Base-by-base conservation (phyloP, 768 basidiomycete species). In the Boletus sp. region DNA sequence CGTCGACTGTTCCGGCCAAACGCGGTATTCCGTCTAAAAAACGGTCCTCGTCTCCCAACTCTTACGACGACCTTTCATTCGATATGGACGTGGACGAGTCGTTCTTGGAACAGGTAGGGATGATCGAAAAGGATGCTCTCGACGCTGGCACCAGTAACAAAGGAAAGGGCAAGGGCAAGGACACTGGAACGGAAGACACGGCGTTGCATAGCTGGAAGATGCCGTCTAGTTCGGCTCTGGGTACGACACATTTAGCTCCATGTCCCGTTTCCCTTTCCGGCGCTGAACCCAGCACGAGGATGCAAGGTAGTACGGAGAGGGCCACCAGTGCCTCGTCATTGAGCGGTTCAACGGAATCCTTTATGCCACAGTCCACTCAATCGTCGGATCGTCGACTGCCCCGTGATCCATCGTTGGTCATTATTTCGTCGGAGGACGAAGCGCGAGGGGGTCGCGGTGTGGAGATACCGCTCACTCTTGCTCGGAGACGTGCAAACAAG, bases 91-190 rank as follows among this genome's bases (percentile, higher is more conserved):
- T 78, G 44, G 72, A 77, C 47, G 78, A 75, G 6, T 71, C 63
- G 12, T 73, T 82, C 56, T 65, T 80, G 20, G 76, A 73, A 59
- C 75, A 76, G 56, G 62, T 68, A 54, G 71, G 69, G 35, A 61
- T 59, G 62, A 64, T 67, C 35, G 67, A 71, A 59, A 58, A 59
- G 45, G 59, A 61, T 24, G 64, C 59, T 18, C 55, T 67, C 15
- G 48, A 47, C 24, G 53, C 55, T 4, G 47, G 41, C 10, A 28
- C 57, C 42, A 59, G 52, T 35, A 52, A 47, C 52, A 67, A 60
- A n/a, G 58, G 62, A 29, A 71, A 66, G 6, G 67, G 59, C 46
- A 64, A 65, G 54, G 66, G 55, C 29, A 64, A 52, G 20, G 56
- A 50, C 24, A 47, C 39, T 5, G 39, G 45, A 42, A 44, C n/a